Percentiles rank a stretch among this genome's conserved stretches.
phyloP scores from a whole-genome alignment of 352 stramenopile species.

The Globisporangium nunn region DNA sequence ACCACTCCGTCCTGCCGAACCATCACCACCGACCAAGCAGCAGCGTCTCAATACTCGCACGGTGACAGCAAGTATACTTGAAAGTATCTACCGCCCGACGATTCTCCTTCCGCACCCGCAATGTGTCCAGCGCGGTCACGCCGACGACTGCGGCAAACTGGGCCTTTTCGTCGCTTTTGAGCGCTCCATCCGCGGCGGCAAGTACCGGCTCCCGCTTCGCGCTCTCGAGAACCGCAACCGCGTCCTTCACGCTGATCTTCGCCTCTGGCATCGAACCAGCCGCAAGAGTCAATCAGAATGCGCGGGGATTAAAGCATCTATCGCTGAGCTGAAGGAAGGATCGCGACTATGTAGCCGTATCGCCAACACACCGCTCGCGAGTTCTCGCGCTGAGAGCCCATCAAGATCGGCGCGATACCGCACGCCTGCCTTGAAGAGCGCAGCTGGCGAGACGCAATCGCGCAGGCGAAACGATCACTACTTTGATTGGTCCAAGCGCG shows the following conservation, averaged over 20 bases:
- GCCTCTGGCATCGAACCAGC: constrained; percentile 17
- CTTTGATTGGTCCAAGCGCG: no score
- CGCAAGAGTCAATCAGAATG: no score
- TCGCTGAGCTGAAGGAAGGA: no score
- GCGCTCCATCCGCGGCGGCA: background rate
- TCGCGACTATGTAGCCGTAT: no score
- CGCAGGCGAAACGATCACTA: no score
- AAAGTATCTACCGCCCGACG: no score
- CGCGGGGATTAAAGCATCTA: no score
- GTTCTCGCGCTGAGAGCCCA: constrained; percentile 40
- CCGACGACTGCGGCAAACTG: constrained; percentile 13
- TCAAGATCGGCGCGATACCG: constrained; percentile 47
- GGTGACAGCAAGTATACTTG: no score
- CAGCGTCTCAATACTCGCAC: background rate
- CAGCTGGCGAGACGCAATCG: constrained; percentile 16
- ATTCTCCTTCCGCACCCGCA: constrained; percentile 21
- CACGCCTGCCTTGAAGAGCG: constrained; percentile 56
- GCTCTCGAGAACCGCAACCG: constrained; percentile 23
- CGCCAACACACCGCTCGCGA: constrained; percentile 34
- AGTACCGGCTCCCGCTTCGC: background rate
- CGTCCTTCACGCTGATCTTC: constrained; percentile 32
- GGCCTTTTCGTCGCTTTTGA: background rate
- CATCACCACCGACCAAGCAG: background rate
- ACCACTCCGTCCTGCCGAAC: constrained; percentile 20
- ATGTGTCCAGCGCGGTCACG: constrained; percentile 32